Evolutionary conservation across 306 rosid species (phyloP).

Genomic region (Prunus dulcis): DNA sequence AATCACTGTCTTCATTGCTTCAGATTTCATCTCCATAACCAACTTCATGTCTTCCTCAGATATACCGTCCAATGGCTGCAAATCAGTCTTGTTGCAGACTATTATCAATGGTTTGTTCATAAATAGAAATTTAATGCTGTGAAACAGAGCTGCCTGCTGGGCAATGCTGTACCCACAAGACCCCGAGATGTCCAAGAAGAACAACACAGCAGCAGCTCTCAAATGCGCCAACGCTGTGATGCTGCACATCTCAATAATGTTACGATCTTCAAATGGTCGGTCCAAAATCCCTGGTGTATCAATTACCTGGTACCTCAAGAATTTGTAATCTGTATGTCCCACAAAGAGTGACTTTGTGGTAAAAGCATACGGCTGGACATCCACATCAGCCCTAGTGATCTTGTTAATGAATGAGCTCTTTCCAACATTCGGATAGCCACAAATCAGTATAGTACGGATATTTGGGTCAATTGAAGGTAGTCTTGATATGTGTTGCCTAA

Average conservation of each 20-base stretch:
- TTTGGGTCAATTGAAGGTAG: constrained; percentile 86
- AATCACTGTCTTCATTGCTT: constrained; percentile 70
- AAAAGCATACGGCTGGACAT: constrained; percentile 92
- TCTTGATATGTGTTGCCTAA: constrained; percentile 94
- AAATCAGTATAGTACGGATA: constrained; percentile 67
- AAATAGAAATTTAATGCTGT: constrained; percentile 56
- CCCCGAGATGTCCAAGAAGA: constrained; percentile 84
- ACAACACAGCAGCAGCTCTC: constrained; percentile 76
- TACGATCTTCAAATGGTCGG: constrained; percentile 84
- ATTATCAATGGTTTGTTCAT: constrained; percentile 39
- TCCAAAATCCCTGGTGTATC: constrained; percentile 94
- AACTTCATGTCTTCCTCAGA: constrained; percentile 77
- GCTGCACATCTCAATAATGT: constrained; percentile 95
- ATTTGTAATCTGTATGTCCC: constrained; percentile 84
- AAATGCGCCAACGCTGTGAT: constrained; percentile 87
- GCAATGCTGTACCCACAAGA: constrained; percentile 87
- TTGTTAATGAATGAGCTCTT: constrained; percentile 91
- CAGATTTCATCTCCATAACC: constrained; percentile 78
- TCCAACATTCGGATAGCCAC: constrained; percentile 93
- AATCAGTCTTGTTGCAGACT: constrained; percentile 74
- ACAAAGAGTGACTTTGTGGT: constrained; percentile 90
- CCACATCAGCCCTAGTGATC: constrained; percentile 89
- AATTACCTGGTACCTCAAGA: constrained; percentile 83
- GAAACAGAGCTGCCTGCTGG: constrained; percentile 93
- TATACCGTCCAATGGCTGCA: constrained; percentile 75